phyloP scores from a whole-genome alignment of 2,329 filamentous ascomycete species.

The Pseudogymnoascus sp. region DNA sequence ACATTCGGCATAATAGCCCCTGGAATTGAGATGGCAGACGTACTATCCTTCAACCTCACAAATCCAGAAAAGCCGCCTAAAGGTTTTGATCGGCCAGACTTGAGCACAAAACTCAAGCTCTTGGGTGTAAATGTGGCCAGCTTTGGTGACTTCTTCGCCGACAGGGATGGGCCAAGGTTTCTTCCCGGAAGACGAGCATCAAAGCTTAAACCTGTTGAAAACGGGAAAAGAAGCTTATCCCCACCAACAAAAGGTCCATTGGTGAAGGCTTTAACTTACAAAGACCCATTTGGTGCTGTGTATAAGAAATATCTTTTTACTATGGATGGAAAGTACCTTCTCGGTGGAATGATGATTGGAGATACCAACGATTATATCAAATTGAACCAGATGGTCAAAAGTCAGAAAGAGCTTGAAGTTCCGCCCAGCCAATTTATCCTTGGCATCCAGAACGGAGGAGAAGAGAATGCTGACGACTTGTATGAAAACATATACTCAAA shows the following conservation, averaged over 20 bases:
- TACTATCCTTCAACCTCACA: conserved; percentile 85
- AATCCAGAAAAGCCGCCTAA: conserved; percentile 53
- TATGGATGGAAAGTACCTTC: conserved; percentile 76
- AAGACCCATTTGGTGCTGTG: conserved; percentile 77
- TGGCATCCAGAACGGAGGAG: conserved; percentile 65
- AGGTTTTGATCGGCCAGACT: conserved; percentile 69
- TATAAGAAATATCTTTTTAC: conserved; percentile 96
- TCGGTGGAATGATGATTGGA: conserved; percentile 97
- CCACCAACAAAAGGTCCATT: conserved; percentile 39
- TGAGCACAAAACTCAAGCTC: conserved; percentile 87
- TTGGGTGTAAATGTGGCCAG: conserved; percentile 86
- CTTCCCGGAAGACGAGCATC: conserved; percentile 54
- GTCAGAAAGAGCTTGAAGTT: conserved; percentile 69
- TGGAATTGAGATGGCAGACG: conserved; percentile 87
- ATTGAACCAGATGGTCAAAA: conserved; percentile 79
- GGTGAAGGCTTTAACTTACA: conserved; percentile 81
- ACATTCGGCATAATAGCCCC: conserved; percentile 86
- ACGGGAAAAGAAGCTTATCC: conserved; percentile 34
- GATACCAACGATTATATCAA: conserved; percentile 89
- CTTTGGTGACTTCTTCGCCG: conserved; percentile 90
- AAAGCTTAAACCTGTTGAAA: conserved; percentile 44
- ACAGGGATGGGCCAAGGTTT: conserved; percentile 70
- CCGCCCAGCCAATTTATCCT: conserved; percentile 78
- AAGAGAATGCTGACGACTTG: conserved; percentile 64
- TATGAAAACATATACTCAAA: background rate